Percentiles rank a stretch among this genome's conserved stretches.
Evolutionary conservation across 805 yeast species (phyloP).

Genomic region (Candida sanyiensis): DNA sequence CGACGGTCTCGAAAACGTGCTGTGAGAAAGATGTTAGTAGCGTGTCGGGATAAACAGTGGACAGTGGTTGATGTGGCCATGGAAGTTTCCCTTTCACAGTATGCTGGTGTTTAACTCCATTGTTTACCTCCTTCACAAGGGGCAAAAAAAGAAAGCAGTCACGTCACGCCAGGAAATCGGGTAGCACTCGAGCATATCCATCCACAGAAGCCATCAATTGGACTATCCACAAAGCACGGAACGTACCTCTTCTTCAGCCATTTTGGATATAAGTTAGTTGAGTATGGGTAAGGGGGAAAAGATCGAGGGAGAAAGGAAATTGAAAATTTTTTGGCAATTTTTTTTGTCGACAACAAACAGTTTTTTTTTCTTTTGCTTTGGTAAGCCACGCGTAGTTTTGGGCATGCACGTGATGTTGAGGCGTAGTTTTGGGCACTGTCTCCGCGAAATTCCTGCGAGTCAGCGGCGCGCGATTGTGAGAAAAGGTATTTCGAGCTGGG

Average conservation of each 20-base stretch:
- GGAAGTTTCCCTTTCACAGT: too few relatives aligned
- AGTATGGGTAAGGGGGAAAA: slow-evolving; percentile 4
- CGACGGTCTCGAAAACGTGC: slow-evolving; percentile 96
- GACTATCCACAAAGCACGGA: too few relatives aligned
- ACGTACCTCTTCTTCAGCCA: slow-evolving; percentile 30
- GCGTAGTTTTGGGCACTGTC: slow-evolving; percentile 1
- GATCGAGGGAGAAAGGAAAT: slow-evolving; percentile 5
- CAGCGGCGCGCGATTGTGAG: neutral
- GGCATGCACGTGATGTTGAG: neutral
- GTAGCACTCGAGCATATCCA: too few relatives aligned
- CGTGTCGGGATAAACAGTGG: too few relatives aligned
- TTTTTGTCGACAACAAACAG: neutral
- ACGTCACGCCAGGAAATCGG: too few relatives aligned
- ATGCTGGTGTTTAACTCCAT: too few relatives aligned
- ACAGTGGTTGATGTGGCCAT: too few relatives aligned
- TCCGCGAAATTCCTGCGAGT: neutral
- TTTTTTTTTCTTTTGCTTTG: neutral
- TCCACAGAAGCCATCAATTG: too few relatives aligned
- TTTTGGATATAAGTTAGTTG: slow-evolving; percentile 14
- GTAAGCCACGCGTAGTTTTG: slow-evolving; percentile 1
- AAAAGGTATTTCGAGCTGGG: too few relatives aligned
- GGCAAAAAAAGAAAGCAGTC: too few relatives aligned
- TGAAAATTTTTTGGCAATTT: slow-evolving; percentile 8
- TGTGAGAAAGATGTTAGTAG: slow-evolving; percentile 23
- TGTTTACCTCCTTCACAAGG: too few relatives aligned